Base-by-base conservation (phyloP, 73 alveolate genomes). In the Paramecium biaurelia region DNA sequence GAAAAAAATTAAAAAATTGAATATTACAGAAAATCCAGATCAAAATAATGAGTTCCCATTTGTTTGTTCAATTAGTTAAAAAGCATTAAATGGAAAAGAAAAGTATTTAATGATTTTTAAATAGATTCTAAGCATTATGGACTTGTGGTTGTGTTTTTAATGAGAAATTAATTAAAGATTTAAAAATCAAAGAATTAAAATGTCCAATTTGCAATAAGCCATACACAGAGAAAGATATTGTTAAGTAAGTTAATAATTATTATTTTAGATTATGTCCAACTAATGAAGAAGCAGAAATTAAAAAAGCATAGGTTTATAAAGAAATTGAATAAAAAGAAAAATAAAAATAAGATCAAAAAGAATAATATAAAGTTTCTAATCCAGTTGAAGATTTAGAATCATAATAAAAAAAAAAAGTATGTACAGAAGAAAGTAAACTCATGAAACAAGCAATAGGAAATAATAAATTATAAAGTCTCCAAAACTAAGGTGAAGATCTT, bases 41-140 rank as follows among this genome's bases (percentile, higher is more conserved):
- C 0, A 32, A 37, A 72, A 72, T 32, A 72, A 72, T 72, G 86
- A 72, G 21, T 72, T 34, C 37, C 86, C 86, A 4, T 72, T 72
- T 38, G 86, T 72, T 35, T 72, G 86, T 35, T 67, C 67, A 1
- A 95, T 97, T 12, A 86, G 97, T 4, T 49, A 87, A 76, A 92
- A 76, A 57, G 98, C 96, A 93, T 96, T 95, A 70, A 95, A 96
- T 93, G 99, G 99, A 38, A 45, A 70, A 68, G 76, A 70, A 41
- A 89, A 70, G 76, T 79, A 79, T 42, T 79, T 12, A 12, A 38
- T 53, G 1, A 23, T 23, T 6, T 42, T 79, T n/a, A 87, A 93
- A 38, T 87, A 95, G 90, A 92, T 97, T 97, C 86, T 82, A 74
- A 59, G 93, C 95, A 35, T 67, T 93, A 35, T 97, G 99, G 59